These are phyloP conservation scores for Neckera pumila DNA, from an alignment of 225 moss, liverwort and hornwort genomes.

Conservation along the genomic window DNA sequence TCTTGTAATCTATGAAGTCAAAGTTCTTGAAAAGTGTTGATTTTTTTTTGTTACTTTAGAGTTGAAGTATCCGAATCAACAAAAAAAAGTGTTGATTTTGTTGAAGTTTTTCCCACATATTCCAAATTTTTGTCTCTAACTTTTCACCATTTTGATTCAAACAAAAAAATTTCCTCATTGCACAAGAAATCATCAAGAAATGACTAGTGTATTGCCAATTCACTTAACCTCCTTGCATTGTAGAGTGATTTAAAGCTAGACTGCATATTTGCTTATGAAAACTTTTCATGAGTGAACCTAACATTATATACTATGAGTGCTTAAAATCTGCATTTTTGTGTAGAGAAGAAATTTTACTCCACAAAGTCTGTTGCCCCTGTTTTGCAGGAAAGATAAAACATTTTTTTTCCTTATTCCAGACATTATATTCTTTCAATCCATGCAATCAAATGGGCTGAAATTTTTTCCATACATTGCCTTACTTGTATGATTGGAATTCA, in stretches of 20 bases:
- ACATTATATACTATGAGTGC: not conserved
- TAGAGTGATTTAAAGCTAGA: not conserved
- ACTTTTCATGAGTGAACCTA: not conserved
- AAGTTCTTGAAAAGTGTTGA: not conserved
- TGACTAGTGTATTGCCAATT: not conserved
- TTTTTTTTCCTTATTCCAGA: not conserved
- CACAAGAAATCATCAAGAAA: not conserved
- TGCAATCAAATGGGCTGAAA: fast-evolving
- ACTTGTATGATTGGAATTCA: not conserved
- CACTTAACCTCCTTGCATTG: not conserved
- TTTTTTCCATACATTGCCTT: not conserved
- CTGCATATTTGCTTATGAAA: fast-evolving
- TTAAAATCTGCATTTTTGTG: not conserved
- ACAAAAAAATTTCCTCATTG: not conserved
- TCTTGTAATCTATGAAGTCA: not conserved
- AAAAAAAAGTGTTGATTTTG: too few relatives aligned
- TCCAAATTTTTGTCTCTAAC: not conserved
- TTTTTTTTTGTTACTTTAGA: too few relatives aligned
- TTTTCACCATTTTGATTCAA: not conserved
- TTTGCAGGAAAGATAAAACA: fast-evolving
- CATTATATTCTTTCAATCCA: not conserved
- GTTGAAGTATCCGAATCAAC: too few relatives aligned
- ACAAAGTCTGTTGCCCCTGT: fast-evolving
- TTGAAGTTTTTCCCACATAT: not conserved
- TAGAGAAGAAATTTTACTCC: fast-evolving